Evolutionary conservation across 2,329 filamentous ascomycete species (phyloP), one percentile per base, ranked within the genome.

Genomic region (Rosellinia necatrix): DNA sequence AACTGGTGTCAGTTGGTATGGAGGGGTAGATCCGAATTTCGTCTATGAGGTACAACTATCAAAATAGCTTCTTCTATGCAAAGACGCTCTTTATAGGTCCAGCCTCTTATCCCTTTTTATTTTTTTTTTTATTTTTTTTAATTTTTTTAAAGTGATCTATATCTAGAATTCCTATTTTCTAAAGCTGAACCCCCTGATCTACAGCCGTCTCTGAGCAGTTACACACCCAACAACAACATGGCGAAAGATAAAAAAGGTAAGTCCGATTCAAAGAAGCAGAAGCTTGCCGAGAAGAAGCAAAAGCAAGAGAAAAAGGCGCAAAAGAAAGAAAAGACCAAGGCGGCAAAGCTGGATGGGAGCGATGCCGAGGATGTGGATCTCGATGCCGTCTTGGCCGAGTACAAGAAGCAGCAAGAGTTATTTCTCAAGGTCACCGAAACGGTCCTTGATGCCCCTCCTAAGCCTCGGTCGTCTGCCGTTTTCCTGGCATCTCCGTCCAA

Each of bases 401-500:
- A 96, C 75, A 90, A 90, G 64, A 90, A 90, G 70, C 89, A 92
- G 74, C 94, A 99, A 77, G 93, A 96, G 69, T 89, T 90, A 68
- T 97, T 96, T 70, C 84, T 94, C 67, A 96, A 96, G 75, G 85
- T 99, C 67, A 97, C 93, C 4, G 94, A 99, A 76, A 82, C 84
- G 2, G 78, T 87, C 21, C 83, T 81, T 38, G 83, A 85, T 21
- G 83, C 78, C 2, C 89, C 92, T 15, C 94, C 94, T 1, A 84
- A 85, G 50, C 84, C 92, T 19, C 85, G 94, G 49, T 85, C 89
- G 19, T 93, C 92, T 6, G 84, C 91, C 6, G 91, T 90, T 0
- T 77, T 99, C 56, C 81, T 97, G 64, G 91, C 91, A 17, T 93
- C 89, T 34, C 94, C 94, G 1, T 84, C 88, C 27, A 93, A 96